These are phyloP conservation scores for Tetrapyrgos nigripes DNA, from an alignment of 1,284 basidiomycete species.

Conservation along the genomic window DNA sequence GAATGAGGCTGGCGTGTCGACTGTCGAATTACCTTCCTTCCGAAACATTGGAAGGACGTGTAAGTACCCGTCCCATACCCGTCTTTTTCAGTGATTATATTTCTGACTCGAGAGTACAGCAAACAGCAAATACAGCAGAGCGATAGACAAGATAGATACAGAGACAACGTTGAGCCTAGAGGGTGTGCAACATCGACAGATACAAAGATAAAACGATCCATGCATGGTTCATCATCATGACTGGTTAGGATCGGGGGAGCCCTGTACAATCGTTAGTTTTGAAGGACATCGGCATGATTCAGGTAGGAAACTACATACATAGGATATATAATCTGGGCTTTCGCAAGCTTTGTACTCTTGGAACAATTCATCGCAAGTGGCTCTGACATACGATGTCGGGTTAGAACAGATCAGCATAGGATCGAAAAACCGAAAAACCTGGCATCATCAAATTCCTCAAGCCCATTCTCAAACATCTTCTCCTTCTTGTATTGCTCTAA, in stretches of 20 bases:
- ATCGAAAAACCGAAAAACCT: slow-evolving; percentile 61
- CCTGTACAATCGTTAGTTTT: slow-evolving; percentile 6
- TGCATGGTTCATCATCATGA: not conserved
- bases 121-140: not conserved
- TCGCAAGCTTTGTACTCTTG: slow-evolving; percentile 95
- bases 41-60: too few relatives aligned
- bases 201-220: too few relatives aligned
- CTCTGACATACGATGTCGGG: slow-evolving; percentile 48
- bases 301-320: slow-evolving; percentile 19
- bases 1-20: too few relatives aligned
- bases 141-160: too few relatives aligned
- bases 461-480: slow-evolving; percentile 88
- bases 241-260: slow-evolving; percentile 11
- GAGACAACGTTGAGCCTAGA: not conserved
- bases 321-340: slow-evolving; percentile 80
- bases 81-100: too few relatives aligned
- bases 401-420: slow-evolving; percentile 6
- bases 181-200: not conserved
- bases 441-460: slow-evolving; percentile 96
- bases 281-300: not conserved
- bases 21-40: too few relatives aligned
- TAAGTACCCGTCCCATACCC: too few relatives aligned
- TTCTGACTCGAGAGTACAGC: too few relatives aligned
- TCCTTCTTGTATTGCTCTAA: slow-evolving; percentile 98
- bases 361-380: slow-evolving; percentile 84